Base-by-base conservation (phyloP, 192 early-diverging fungal species). In the Entophlyctis luteolus region DNA sequence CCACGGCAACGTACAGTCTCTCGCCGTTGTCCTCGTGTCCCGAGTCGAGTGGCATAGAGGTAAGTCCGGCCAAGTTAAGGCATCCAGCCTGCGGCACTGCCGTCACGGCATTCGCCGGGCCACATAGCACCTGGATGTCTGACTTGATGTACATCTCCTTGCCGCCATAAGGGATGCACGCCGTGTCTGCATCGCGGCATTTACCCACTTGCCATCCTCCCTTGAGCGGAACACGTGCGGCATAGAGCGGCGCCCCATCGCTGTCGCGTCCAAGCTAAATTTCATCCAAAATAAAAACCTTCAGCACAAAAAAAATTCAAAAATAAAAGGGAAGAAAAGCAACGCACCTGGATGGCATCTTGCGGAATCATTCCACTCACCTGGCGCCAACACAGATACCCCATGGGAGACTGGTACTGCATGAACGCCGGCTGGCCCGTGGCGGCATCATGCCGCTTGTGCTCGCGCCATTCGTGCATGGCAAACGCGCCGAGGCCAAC, bases 201-300 rank as follows among this genome's bases (percentile, higher is more conserved):
- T 73, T 73, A 29, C 79, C 79, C 25, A 80, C 55, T 59, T 80
- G 79, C 37, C 74, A 63, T 23, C 70, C 75, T 18, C 70, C 60
- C 35, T 68, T 36, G 10, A 66, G 14, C 29, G 54, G 74, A 2
- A 79, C 76, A 18, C 78, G 82, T 20, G 73, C 83, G 36, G 84
- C 77, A 74, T 86, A 89, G 62, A 89, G 73, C 6, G 85, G 85
- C 36, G 70, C 77, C 23, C 81, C 82, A 66, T 86, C 81, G 5
- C 57, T 65, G 55, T 88, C 87, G 20, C 80, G 74, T 2, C 87
- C 87, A 28, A 28, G 25, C 10, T 22, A 45, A n/a, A 45, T 10
- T 45, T 45, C 10, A 45, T 45, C n/a, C 10, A 52, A 28, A 52
- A 52, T 52, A 22, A 52, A 8, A 28, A 22, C 27, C 27, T 52